Conservation (phyloP, 768 basidiomycete genomes). For the Russula virescens region DNA sequence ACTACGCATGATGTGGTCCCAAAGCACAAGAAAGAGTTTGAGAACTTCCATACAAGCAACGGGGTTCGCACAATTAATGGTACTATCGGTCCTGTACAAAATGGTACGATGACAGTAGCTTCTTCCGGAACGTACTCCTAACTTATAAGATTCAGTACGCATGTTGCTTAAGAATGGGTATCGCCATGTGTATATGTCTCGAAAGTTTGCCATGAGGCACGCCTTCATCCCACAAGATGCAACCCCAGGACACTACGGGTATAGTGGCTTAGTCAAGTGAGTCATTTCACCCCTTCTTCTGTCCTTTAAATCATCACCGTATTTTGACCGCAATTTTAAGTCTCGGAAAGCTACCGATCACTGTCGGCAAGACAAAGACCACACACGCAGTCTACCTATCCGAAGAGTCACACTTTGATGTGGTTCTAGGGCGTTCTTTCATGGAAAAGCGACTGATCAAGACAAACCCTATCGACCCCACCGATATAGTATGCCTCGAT, state of each 20-base stretch:
- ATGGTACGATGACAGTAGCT: slow-evolving; percentile 47
- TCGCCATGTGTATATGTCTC: slow-evolving; percentile 90
- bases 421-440: slow-evolving; percentile 85
- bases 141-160: slow-evolving; percentile 46
- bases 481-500: slow-evolving; percentile 87
- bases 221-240: slow-evolving; percentile 86
- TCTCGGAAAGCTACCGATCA: slow-evolving; percentile 85
- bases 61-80: slow-evolving; percentile 92
- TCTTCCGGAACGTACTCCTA: neutral
- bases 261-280: slow-evolving; percentile 73
- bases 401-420: slow-evolving; percentile 94
- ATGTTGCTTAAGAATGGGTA: slow-evolving; percentile 94
- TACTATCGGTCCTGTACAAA: slow-evolving; percentile 82
- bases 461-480: slow-evolving; percentile 76
- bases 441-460: slow-evolving; percentile 74
- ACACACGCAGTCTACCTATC: slow-evolving; percentile 70
- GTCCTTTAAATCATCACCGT: neutral
- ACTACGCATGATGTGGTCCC: slow-evolving; percentile 34
- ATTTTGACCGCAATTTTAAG: slow-evolving; percentile 24
- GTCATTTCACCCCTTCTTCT: slow-evolving; percentile 9
- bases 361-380: slow-evolving; percentile 40
- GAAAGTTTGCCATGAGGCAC: slow-evolving; percentile 84
- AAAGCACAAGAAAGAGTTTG: slow-evolving; percentile 66
- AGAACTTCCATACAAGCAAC: slow-evolving; percentile 83
- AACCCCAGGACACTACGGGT: slow-evolving; percentile 89